These are phyloP conservation scores for Mrakia frigida DNA, from an alignment of 768 basidiomycete species.

Conservation along the genomic window DNA sequence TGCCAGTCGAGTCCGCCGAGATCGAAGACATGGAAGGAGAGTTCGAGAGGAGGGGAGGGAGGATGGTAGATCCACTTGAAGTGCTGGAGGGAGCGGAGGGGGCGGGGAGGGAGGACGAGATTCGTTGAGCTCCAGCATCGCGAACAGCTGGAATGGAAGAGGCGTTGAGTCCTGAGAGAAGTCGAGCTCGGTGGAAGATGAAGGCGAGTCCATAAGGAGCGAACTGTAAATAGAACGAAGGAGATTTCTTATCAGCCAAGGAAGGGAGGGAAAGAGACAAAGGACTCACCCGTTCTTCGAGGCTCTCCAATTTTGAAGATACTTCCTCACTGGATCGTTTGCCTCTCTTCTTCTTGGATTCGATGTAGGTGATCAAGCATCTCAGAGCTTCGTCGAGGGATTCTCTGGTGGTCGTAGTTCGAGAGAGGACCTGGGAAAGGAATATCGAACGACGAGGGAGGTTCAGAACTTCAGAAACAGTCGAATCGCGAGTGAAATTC, in stretches of 20 bases:
- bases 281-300: neutral
- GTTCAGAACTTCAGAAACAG: neutral
- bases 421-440: neutral
- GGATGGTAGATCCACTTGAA: neutral
- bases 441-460: neutral
- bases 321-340: neutral
- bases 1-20: neutral
- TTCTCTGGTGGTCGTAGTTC: neutral
- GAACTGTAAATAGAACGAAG: neutral
- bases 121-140: neutral
- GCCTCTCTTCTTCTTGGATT: constrained; percentile 1
- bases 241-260: neutral
- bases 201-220: neutral
- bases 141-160: constrained; percentile 1
- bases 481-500: neutral
- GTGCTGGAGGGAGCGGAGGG: neutral
- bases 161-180: neutral
- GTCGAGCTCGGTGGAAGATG: constrained; percentile 8
- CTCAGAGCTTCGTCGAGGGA: neutral
- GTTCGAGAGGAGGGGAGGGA: neutral
- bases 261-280: neutral
- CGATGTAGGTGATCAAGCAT: neutral
- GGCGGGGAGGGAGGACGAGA: neutral
- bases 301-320: neutral
- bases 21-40: neutral